Base-by-base conservation (phyloP, 768 basidiomycete species). In the Mycena vulgaris region DNA sequence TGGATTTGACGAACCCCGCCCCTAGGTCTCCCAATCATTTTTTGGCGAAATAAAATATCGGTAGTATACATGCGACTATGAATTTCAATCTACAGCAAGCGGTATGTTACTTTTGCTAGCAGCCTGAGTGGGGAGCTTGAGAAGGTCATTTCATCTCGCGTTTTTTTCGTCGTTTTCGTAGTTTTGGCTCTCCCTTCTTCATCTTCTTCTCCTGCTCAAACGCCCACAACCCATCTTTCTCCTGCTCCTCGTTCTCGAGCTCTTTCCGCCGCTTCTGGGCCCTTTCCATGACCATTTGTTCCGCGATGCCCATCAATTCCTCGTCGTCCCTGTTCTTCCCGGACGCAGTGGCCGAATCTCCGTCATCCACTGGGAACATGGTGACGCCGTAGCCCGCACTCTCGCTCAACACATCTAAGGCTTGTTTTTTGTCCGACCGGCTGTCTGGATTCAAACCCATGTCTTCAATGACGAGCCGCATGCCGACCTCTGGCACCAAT, bases 401-500 rank as follows among this genome's bases (percentile, higher is more conserved):
- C 52, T 94, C 91, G 30, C 89, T 86, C 56, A 96, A 79, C 7
- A 94, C 89, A 25, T 80, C 75, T 17, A 92, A 75, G 0, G 93
- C 95, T 2, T 37, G 62, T 39, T 64, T 63, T 47, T 84, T 76
- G 21, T 81, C 71, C 56, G 78, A 74, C 0, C 80, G 83, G 0
- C 79, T 75, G 5, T 83, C 79, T 4, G 84, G 84, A 47, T 79
- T 75, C 14, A 91, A 80, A 1, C 76, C 68, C 75, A 87, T 87
- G 77, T 99, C 96, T 66, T 93, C 85, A 83, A 90, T 90, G 69
- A 98, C 95, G 23, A 99, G 88, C 27, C 87, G 84, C 45, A 92
- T 84, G 0, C 92, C 95, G 0, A 92, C 89, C 80, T 98, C 97
- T 2, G 97, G 97, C 2, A 98, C 90, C 23, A 99, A 87, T 33